Base-by-base conservation (phyloP, 2,329 filamentous ascomycete genomes). In the Piedraia hortae region DNA sequence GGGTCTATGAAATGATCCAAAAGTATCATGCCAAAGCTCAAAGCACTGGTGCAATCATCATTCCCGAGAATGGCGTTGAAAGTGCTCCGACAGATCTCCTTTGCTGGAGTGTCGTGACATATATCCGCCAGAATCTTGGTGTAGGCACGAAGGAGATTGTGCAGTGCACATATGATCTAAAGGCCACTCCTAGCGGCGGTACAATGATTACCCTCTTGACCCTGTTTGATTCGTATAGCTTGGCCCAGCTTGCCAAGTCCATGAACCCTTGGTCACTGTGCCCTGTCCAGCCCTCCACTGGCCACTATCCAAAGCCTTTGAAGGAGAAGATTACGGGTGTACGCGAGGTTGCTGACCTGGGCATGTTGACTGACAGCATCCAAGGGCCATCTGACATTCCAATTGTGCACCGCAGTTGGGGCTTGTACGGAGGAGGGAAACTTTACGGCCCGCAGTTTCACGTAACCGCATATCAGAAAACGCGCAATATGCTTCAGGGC, bases 171-270 rank as follows among this genome's bases (percentile, higher is more conserved):
- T 53, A 62, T 33, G 53, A 57, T 12, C 29, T 61, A 23, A 62
- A 60, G 38, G 47, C 50, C 4, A 47, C 47, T 4, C 42, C 52
- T 3, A 62, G 56, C 23, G 62, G 62, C 13, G 62, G 62, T 16
- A 65, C 51, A 4, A 45, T 80, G 4, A 54, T 60, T 15, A 78
- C 75, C 0, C 48, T 65, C 3, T 42, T 91, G 8, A 56, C 48
- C 14, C 37, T 59, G 5, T 50, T 62, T 28, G 52, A 52, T 26
- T 32, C 47, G 31, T 50, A 54, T 43, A 33, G 38, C 32, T 39
- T 55, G 4, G 38, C 36, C n/a, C 45, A 61, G 14, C 32, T 66
- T 4, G 38, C 41, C 10, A 50, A 50, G 25, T 38, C 48, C 14
- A 45, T 50, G 38, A 44, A 50, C 20, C 58, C 56, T 10, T 64